Evolutionary conservation across 371 early-diverging fungal genomes (phyloP), one percentile per base, ranked within the genome.

Genomic region (Mortierella polycephala): DNA sequence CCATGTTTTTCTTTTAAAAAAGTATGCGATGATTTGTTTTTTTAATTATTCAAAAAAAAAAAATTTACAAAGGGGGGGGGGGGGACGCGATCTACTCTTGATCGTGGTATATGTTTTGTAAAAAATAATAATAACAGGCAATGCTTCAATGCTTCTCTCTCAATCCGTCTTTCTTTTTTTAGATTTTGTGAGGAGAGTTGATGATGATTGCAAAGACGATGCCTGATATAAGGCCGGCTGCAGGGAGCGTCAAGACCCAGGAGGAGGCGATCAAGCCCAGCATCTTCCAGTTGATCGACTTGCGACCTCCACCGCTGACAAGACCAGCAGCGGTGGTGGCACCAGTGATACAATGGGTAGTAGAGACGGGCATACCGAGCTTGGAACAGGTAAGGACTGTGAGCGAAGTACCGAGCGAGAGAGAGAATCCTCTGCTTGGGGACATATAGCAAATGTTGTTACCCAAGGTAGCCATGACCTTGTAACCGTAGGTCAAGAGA

Each of bases 271-370:
- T 87, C 85, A 87, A 88, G 5, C 74, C 87, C 40, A 95, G 81
- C 81, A 93, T 86, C 76, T 85, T 90, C 96, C 96, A 95, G 86
- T 96, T 95, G 57, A 95, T 71, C 13, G 94, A 87, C 44, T 85
- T 88, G 23, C 79, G 40, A 40, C 82, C 81, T 52, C 83, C 89
- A 41, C 92, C 93, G 66, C 92, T 93, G 83, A 90, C 90, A 13
- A 96, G 85, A 66, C 96, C 96, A 61, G 95, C 91, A 42, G 89
- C 90, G 13, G 91, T 86, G 13, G 93, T 93, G n/a, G 96, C 90
- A 45, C 96, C 96, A 41, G 91, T 91, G 44, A 94, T 92, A 81
- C 96, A 96, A 70, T 95, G 96, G 5, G 96, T 96, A 7, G 96
- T 94, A 10, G 94, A 94, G 11, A 96, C 91, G 23, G 96, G 96